Evolutionary conservation across 371 early-diverging fungal species (phyloP), one percentile per base, ranked within the genome.

Genomic region (Cokeromyces recurvatus): DNA sequence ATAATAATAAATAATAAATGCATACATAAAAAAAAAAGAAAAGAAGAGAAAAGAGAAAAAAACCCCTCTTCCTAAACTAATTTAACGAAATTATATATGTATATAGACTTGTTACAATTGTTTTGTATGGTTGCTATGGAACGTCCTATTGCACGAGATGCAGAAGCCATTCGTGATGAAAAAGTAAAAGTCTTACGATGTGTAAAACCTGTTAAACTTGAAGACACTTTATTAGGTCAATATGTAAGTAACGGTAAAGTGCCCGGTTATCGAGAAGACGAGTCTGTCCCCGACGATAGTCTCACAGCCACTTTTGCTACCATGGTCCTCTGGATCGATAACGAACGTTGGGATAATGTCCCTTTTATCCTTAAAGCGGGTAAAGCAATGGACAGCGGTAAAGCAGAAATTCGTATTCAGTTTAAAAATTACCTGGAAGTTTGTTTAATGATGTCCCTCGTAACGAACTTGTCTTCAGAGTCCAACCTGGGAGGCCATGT

Each of bases 331-430:
- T 81, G 78, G 55, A 86, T 98, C 49, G 73, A 94, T 58, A 97
- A 94, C 52, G 94, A 95, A 31, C 87, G 97, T 14, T 98, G 98
- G 98, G 77, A 81, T 10, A 87, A 90, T 32, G 98, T 97, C 15
- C 98, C 98, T 1, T 96, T 95, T 66, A 89, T 98, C 36, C 67
- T 97, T 49, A 93, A 92, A 71, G 87, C 91, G 39, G 98, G 97
- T 38, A 98, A 98, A 64, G 98, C 95, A 12, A 63, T 97, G 34
- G 84, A 97, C 58, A 87, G 87, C 40, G 79, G 79, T 44, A 95
- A 94, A 66, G 86, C 87, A 19, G 94, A 95, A 55, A 79, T 97
- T 45, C 90, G 98, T 38, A 83, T 98, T 46, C 98, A 97, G 63
- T 97, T 96, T 79, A 78, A 80, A 92, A 96, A 40, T 84, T 90